These are phyloP conservation scores for Aegilops sharonensis DNA, from an alignment of 176 grass and related monocot genomes.

Conservation along the genomic window DNA sequence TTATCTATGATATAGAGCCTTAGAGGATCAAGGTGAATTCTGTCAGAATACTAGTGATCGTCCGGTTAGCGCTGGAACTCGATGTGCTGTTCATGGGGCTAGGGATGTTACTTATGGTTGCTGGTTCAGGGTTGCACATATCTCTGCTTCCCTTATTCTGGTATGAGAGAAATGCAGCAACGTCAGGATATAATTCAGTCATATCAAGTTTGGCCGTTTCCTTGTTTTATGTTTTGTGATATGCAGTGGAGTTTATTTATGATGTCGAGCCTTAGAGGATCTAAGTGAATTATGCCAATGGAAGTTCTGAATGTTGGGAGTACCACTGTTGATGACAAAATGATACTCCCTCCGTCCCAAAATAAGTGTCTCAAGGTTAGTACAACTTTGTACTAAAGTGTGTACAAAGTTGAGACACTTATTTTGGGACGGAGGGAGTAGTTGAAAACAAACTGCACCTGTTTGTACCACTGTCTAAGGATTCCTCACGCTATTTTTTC, in stretches of 20 bases:
- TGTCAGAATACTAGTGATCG: neutral
- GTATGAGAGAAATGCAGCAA: neutral
- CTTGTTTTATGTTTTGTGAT: neutral
- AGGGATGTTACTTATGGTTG: neutral
- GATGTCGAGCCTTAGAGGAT: neutral
- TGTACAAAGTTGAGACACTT: too few species aligned
- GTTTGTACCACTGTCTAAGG: neutral
- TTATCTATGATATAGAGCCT: too few species aligned
- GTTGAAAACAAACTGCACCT: neutral
- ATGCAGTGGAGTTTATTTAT: neutral
- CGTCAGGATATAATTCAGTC: neutral
- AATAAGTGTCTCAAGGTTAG: too few species aligned
- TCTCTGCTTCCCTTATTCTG: neutral
- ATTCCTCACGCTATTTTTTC: neutral
- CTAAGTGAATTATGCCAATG: neutral
- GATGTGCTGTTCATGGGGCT: neutral
- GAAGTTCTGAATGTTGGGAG: neutral
- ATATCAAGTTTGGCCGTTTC: neutral
- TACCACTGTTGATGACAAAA: neutral
- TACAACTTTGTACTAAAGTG: too few species aligned
- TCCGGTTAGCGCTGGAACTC: neutral
- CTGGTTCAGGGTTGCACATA: neutral
- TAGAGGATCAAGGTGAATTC: too few species aligned
- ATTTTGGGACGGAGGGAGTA: too few species aligned
- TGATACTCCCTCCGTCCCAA: neutral